A percentile compares a stretch with the other conserved stretches of the same genome.
phyloP scores from a whole-genome alignment of 2,329 filamentous ascomycete genomes.

The Polytolypa hystricis region DNA sequence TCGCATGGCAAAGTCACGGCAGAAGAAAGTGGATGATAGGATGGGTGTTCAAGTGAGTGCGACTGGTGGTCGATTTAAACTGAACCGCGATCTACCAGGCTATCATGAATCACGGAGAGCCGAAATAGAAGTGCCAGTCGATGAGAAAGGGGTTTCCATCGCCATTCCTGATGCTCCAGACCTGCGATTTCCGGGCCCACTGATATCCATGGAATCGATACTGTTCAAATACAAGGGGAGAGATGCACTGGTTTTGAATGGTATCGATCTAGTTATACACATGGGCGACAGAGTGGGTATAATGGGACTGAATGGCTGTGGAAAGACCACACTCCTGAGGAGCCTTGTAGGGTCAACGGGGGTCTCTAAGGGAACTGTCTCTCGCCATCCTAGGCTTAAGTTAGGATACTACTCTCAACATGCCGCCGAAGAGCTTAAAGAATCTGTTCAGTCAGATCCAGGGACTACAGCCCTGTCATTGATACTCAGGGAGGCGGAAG shows the following conservation, averaged over 20 bases:
- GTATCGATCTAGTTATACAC: constrained; percentile 57
- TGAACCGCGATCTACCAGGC: constrained; percentile 61
- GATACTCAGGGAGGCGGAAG: constrained; percentile 45
- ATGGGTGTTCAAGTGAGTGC: constrained; percentile 65
- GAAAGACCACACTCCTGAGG: constrained; percentile 68
- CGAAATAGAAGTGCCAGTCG: constrained; percentile 59
- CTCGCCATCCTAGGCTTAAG: constrained; percentile 56
- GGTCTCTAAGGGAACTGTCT: constrained; percentile 51
- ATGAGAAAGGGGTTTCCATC: constrained; percentile 48
- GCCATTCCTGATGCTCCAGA: constrained; percentile 53
- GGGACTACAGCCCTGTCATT: constrained; percentile 55
- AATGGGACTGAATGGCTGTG: constrained; percentile 67
- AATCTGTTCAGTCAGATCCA: constrained; percentile 40
- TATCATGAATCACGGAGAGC: constrained; percentile 48
- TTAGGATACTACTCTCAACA: constrained; percentile 73
- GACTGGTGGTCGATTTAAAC: constrained; percentile 65
- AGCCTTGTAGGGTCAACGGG: constrained; percentile 52
- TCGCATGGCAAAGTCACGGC: constrained; percentile 70
- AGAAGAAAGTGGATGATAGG: constrained; percentile 74
- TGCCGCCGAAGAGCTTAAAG: constrained; percentile 58
- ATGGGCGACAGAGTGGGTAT: constrained; percentile 65
- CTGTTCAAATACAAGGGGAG: constrained; percentile 50
- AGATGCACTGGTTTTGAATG: constrained; percentile 43
- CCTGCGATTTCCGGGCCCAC: constrained; percentile 61
- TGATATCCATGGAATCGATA: constrained; percentile 61